Conservation (phyloP, 2,329 filamentous ascomycete genomes). For the Cladosporium velox region DNA sequence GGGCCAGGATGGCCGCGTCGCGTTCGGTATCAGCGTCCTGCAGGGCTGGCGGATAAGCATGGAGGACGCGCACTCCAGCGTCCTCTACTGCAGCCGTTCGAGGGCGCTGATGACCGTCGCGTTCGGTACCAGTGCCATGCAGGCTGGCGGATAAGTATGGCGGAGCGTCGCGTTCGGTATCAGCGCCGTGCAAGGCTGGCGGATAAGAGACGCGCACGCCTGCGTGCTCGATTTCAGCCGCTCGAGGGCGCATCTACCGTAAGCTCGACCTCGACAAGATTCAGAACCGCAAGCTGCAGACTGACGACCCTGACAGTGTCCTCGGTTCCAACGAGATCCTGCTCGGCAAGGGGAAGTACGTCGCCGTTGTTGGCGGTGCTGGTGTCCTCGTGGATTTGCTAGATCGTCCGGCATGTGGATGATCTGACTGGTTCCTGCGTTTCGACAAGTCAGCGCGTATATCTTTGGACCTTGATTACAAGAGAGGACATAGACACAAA, state of each 20-base stretch:
- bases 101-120: constrained; percentile 57
- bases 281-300: constrained; percentile 90
- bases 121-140: constrained; percentile 97
- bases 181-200: constrained; percentile 99
- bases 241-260: constrained; percentile 74
- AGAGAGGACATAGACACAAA: not conserved
- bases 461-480: not conserved
- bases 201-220: constrained; percentile 95
- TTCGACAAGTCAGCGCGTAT: not conserved
- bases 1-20: constrained; percentile 87
- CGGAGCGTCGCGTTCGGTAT: constrained; percentile 94
- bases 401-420: not conserved
- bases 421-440: not conserved
- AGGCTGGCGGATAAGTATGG: constrained; percentile 99
- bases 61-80: constrained; percentile 91
- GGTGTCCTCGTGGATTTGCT: constrained; percentile 79
- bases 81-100: constrained; percentile 78
- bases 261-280: constrained; percentile 88
- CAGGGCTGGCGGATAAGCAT: constrained; percentile 99
- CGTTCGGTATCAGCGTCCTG: constrained; percentile 97
- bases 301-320: constrained; percentile 93
- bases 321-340: constrained; percentile 97
- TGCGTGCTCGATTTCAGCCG: constrained; percentile 81
- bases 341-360: constrained; percentile 93
- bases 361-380: constrained; percentile 87